Evolutionary conservation across 169 alveolate genomes (phyloP), one percentile per base, ranked within the genome.

Genomic region (Toxoplasma gondii): DNA sequence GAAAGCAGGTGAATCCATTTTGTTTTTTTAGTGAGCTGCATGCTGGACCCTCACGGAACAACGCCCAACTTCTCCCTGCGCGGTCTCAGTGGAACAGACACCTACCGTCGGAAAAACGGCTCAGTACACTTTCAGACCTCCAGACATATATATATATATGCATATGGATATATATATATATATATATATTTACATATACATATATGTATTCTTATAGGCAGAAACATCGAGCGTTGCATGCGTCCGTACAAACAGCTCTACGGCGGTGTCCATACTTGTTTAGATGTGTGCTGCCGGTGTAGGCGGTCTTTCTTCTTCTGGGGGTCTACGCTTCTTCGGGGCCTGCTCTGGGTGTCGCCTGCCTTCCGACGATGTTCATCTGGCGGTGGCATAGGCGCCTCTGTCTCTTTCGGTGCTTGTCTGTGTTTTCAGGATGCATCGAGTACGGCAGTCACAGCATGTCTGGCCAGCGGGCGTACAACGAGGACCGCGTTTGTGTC

Each of bases 401-500:
- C 64, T 24, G 69, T 43, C 36, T 22, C 29, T 19, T 78, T 78
- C 83, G 34, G 10, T 78, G n/a, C 45, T 4, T 78, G 34, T 69
- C 38, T 69, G 43, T 4, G 34, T 17, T 22, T 69, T 19, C 90
- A 82, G 90, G 90, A 7, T 36, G 90, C 64, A 82, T 82, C 34
- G 90, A 82, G 86, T 80, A 39, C 19, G 94, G 94, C 49, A 43
- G 64, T n/a, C 94, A 92, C 94, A 54, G 91, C 69, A 82, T 53
- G 83, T 44, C 78, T 29, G 94, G 94, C 9, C 91, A 84, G 69
- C 54, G 94, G 39, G 53, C 94, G 7, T 92, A 92, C 86, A 92
- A 92, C 82, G 94, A 92, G 36, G 94, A 92, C 45, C 81, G 94
- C 39, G 91, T 84, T 24, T 92, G 67, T 34, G 94, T 39, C 44